Conservation (phyloP, 2,329 filamentous ascomycete genomes). For the Xylaria sp. region DNA sequence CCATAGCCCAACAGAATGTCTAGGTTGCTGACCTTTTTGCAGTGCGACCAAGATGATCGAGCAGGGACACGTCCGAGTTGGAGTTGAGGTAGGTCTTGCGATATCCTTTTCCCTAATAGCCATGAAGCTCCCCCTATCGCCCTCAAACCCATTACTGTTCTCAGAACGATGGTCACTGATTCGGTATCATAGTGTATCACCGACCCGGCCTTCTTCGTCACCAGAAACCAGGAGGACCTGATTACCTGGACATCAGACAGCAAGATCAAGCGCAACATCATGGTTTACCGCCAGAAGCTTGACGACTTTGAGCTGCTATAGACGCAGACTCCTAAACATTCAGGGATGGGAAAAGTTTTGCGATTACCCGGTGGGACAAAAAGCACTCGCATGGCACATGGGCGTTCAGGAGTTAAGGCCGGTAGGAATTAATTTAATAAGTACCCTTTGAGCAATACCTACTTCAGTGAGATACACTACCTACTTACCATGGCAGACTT, state of each 20-base stretch:
- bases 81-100: constrained; percentile 61
- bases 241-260: constrained; percentile 94
- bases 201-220: constrained; percentile 84
- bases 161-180: not conserved
- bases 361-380: not conserved
- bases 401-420: constrained; percentile 24
- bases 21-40: not conserved
- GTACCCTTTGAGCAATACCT: not conserved
- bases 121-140: not conserved
- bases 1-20: not conserved
- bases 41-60: constrained; percentile 77
- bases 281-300: constrained; percentile 90
- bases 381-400: constrained; percentile 8
- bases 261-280: constrained; percentile 94
- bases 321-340: not conserved
- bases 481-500: not conserved
- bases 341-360: not conserved
- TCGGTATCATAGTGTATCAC: constrained; percentile 47
- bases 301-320: constrained; percentile 91
- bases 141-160: not conserved
- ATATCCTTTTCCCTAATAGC: not conserved
- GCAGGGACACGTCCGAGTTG: constrained; percentile 88
- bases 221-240: constrained; percentile 87
- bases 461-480: not conserved
- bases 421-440: not conserved